These are phyloP conservation scores for Sporisorium sorghi DNA, from an alignment of 1,284 basidiomycete species.

Conservation along the genomic window DNA sequence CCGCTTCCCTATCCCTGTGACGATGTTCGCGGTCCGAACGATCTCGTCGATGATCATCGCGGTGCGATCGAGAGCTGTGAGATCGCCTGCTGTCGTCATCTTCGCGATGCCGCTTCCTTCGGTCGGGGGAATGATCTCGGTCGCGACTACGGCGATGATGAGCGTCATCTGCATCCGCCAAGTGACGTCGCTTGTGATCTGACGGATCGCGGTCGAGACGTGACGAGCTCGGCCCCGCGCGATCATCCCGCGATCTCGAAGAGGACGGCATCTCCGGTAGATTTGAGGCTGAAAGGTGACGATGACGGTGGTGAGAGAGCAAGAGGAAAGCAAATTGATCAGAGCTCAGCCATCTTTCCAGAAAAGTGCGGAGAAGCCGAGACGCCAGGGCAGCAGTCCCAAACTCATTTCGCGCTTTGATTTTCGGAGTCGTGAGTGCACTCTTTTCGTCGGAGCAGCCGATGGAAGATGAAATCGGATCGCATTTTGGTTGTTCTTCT, in stretches of 20 bases:
- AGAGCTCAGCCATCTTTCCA: conserved; percentile 5
- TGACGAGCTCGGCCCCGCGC: conserved; percentile 23
- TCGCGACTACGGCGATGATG: conserved; percentile 13
- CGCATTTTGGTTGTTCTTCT: conserved; percentile 2
- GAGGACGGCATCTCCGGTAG: conserved; percentile 27
- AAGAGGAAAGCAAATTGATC: background rate
- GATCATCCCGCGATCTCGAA: conserved; percentile 20
- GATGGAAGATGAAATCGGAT: background rate
- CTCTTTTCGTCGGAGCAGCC: background rate
- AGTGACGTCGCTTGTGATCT: conserved; percentile 26
- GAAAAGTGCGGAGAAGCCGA: conserved; percentile 15
- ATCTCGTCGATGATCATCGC: conserved; percentile 16
- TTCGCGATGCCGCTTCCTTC: conserved; percentile 32
- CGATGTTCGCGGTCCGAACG: conserved; percentile 25
- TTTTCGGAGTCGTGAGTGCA: too few species aligned
- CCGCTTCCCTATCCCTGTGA: conserved; percentile 22
- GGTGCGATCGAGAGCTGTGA: conserved; percentile 22
- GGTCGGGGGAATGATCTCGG: conserved; percentile 22
- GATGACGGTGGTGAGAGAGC: conserved; percentile 1
- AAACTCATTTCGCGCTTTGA: background rate
- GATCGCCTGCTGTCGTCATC: conserved; percentile 18
- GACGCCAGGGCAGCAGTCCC: conserved; percentile 10
- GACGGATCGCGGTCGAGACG: conserved; percentile 20
- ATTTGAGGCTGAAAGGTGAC: background rate
- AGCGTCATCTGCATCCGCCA: conserved; percentile 22